These are phyloP conservation scores for Psilocybe sp. DNA, from an alignment of 768 basidiomycete genomes.

Conservation along the genomic window DNA sequence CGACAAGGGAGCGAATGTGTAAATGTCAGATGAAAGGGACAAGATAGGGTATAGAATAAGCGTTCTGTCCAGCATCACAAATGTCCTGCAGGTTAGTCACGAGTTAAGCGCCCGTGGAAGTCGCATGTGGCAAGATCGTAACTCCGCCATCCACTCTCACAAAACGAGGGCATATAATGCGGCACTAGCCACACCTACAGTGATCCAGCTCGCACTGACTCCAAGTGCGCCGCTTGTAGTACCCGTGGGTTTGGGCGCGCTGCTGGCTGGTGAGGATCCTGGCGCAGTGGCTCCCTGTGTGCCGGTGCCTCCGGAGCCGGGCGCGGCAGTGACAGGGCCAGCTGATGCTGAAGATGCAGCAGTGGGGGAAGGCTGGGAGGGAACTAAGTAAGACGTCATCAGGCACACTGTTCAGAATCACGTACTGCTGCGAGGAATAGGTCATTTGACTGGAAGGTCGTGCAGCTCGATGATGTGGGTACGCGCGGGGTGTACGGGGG, in stretches of 20 bases:
- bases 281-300: background rate
- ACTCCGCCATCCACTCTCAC: no score
- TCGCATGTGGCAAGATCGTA: no score
- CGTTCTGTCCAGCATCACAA: no score
- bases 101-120: no score
- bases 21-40: no score
- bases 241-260: background rate
- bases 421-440: constrained; percentile 18
- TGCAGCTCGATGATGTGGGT: constrained; percentile 38
- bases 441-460: constrained; percentile 24
- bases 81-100: no score
- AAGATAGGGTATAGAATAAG: no score
- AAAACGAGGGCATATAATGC: no score
- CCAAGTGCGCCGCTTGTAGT: background rate
- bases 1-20: no score
- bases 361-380: background rate
- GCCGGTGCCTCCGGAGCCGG: background rate
- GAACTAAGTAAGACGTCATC: background rate
- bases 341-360: background rate
- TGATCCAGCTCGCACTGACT: background rate
- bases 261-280: background rate
- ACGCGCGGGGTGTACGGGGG: constrained; percentile 39
- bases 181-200: no score
- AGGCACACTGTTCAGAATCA: background rate
- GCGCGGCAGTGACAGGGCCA: background rate